Evolutionary conservation across 1,284 basidiomycete species (phyloP).

Genomic region (Rhizopogon parksii): DNA sequence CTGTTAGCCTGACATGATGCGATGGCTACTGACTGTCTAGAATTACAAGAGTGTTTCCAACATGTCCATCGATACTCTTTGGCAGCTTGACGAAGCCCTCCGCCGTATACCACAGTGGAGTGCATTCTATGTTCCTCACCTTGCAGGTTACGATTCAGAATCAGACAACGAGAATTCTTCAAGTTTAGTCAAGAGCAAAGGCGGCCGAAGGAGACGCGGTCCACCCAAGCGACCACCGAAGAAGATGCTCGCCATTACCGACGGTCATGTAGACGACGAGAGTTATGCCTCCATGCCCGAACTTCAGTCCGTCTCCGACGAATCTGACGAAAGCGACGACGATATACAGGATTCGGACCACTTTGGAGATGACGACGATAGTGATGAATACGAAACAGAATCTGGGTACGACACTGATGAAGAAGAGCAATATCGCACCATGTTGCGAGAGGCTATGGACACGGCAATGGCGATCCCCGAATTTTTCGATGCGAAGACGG

Average conservation of each 20-base stretch:
- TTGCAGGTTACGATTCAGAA: constrained; percentile 17
- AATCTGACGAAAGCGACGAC: constrained; percentile 36
- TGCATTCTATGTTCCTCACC: constrained; percentile 32
- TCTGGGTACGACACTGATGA: constrained; percentile 60
- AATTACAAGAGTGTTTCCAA: constrained; percentile 51
- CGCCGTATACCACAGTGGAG: constrained; percentile 55
- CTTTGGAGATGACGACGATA: constrained; percentile 32
- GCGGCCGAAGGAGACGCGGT: constrained; percentile 15
- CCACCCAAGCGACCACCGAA: constrained; percentile 27
- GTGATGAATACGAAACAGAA: constrained; percentile 36
- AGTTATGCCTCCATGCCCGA: constrained; percentile 55
- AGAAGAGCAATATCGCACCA: constrained; percentile 55
- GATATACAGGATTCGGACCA: constrained; percentile 29
- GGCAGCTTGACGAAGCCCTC: constrained; percentile 53
- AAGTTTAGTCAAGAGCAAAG: constrained; percentile 14
- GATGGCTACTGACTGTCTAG: constrained; percentile 28
- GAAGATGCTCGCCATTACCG: constrained; percentile 44
- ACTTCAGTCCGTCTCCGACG: constrained; percentile 56
- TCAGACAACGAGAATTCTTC: constrained; percentile 12
- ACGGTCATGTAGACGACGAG: constrained; percentile 32
- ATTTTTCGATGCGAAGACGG: constrained; percentile 40
- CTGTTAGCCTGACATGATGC: not conserved
- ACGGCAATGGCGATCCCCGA: constrained; percentile 49
- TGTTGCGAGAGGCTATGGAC: constrained; percentile 67
- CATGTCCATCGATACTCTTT: constrained; percentile 52